Conservation (phyloP, 768 basidiomycete genomes). For the Phaeolepiota aurea region DNA sequence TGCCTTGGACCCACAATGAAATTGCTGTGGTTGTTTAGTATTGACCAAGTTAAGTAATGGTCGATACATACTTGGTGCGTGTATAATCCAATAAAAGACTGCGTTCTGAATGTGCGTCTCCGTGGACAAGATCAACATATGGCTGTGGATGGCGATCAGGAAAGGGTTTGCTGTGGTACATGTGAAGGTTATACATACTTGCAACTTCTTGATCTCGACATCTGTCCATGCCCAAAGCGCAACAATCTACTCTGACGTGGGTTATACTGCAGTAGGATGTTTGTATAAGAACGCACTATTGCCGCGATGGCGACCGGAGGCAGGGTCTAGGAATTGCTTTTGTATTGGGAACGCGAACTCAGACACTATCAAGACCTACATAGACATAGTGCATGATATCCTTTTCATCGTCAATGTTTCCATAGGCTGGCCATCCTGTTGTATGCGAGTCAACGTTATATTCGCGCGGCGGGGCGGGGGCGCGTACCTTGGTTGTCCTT, state of each 20-base stretch:
- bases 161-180: background rate
- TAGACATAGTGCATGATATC: constrained; percentile 45
- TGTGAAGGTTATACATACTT: constrained; percentile 21
- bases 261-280: constrained; percentile 1
- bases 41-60: background rate
- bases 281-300: constrained; percentile 29
- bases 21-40: constrained; percentile 22
- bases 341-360: constrained; percentile 1
- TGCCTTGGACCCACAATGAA: constrained; percentile 37
- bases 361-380: constrained; percentile 22
- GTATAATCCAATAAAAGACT: constrained; percentile 51
- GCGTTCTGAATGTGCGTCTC: constrained; percentile 42
- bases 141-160: constrained; percentile 23
- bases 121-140: constrained; percentile 49
- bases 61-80: constrained; percentile 29
- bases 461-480: background rate
- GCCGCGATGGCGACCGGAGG: constrained; percentile 45
- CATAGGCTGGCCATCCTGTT: constrained; percentile 35
- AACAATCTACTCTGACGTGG: constrained; percentile 22
- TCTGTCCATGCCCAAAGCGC: constrained; percentile 52
- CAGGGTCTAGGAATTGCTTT: constrained; percentile 27
- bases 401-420: constrained; percentile 19
- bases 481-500: background rate
- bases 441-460: too few species aligned
- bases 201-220: constrained; percentile 49